Base-by-base conservation (phyloP, 2,329 filamentous ascomycete species). In the Colletotrichum viniferum region DNA sequence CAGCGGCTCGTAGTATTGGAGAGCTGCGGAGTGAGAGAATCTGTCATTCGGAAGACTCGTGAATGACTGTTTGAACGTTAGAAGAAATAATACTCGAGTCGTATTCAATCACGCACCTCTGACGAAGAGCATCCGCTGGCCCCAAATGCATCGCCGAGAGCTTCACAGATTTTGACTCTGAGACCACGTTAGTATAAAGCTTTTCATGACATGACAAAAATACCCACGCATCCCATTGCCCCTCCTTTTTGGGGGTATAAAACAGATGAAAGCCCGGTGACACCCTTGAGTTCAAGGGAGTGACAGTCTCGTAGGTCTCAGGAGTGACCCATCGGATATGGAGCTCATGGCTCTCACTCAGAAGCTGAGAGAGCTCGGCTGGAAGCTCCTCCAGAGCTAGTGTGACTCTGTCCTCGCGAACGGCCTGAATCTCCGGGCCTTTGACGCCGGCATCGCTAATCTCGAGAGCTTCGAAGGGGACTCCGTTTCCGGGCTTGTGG, bases 251-350 rank as follows among this genome's bases (percentile, higher is more conserved):
- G 1, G 94, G 94, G 0, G 93, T 94, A 81, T 93, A 96, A 79
- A 94, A 94, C 30, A 96, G 87, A 86, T 98, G 96, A 26, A 98
- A 86, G 4, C 96, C 96, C 1, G 96, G 93, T 3, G 95, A 92
- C 16, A 96, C 84, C 74, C 94, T 91, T 67, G 95, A 95, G 58
- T 91, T 87, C 80, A 97, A 93, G 3, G 96, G 96, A 52, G 92
- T 88, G 60, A 93, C 86, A 2, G 90, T 86, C 52, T 90, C 86
- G 81, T 93, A 93, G 3, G 88, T 80, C 8, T 81, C 79, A 4
- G 91, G 86, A 16, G 92, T 91, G n/a, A 91, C 89, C 95, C 96
- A 98, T 82, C 94, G 91, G 74, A 98, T 86, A 83, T 96, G 94
- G 56, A 98, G 85, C 82, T 95, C 92, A 79, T 93, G 90, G 77